phyloP scores from a whole-genome alignment of 768 basidiomycete genomes.

The Ramaria rubella region DNA sequence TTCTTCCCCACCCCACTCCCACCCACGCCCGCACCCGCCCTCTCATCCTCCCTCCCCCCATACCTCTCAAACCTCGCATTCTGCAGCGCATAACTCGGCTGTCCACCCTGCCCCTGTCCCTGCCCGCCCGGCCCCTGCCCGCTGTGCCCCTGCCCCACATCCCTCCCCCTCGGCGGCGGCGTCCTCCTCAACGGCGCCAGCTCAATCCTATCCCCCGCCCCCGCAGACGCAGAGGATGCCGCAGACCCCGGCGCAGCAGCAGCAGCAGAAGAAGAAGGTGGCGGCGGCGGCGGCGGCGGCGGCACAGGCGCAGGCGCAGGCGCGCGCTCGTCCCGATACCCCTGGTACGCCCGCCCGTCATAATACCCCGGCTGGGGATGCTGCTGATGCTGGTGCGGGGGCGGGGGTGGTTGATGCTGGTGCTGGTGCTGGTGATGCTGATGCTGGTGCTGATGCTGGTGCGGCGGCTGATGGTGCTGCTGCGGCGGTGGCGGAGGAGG shows the following conservation, averaged over 20 bases:
- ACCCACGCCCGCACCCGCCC: background rate
- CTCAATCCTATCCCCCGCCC: slow-evolving; percentile 40
- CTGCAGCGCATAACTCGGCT: slow-evolving; percentile 2
- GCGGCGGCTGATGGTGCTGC: background rate
- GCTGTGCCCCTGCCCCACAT: slow-evolving; percentile 2
- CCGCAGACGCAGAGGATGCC: slow-evolving; percentile 17
- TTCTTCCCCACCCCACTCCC: slow-evolving; percentile 40
- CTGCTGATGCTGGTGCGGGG: slow-evolving; percentile 19
- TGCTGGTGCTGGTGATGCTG: slow-evolving; percentile 11
- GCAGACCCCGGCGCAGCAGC: slow-evolving; percentile 12
- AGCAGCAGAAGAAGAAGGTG: slow-evolving; percentile 8
- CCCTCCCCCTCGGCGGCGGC: slow-evolving; percentile 5
- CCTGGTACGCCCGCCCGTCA: background rate
- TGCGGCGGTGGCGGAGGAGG: slow-evolving; percentile 13
- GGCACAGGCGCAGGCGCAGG: slow-evolving; percentile 23
- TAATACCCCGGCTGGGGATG: slow-evolving; percentile 19
- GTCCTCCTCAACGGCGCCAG: slow-evolving; percentile 44
- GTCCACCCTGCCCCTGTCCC: slow-evolving; percentile 4
- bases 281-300: slow-evolving; percentile 15
- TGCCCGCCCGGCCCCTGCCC: slow-evolving; percentile 15
- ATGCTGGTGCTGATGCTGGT: slow-evolving; percentile 13
- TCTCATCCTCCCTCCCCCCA: background rate
- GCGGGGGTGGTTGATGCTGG: background rate
- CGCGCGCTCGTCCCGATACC: slow-evolving; percentile 18
- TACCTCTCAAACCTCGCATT: background rate